Conservation (phyloP, 2,329 filamentous ascomycete genomes). For the Epichloe baconii region DNA sequence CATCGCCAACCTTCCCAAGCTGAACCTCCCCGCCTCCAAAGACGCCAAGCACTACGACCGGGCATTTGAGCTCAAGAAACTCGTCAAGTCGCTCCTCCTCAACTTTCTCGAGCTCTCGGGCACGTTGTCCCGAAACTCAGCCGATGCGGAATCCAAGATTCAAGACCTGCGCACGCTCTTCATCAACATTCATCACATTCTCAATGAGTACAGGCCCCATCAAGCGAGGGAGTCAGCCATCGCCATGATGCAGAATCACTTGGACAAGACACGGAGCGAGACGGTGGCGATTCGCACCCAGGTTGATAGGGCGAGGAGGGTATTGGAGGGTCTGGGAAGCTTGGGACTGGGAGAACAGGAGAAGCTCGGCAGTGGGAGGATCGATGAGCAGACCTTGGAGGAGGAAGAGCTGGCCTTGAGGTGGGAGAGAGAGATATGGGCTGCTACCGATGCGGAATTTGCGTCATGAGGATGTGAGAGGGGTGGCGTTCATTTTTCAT, state of each 20-base stretch:
- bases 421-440: constrained; percentile 28
- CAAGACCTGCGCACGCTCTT: constrained; percentile 69
- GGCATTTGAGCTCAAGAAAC: constrained; percentile 56
- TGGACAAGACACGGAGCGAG: constrained; percentile 60
- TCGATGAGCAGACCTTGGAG: constrained; percentile 5
- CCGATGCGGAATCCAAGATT: constrained; percentile 55
- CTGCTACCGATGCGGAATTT: constrained; percentile 28
- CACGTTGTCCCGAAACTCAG: constrained; percentile 15
- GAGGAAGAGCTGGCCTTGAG: constrained; percentile 10
- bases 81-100: constrained; percentile 73
- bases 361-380: constrained; percentile 1
- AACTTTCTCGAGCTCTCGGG: constrained; percentile 81
- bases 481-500: not conserved
- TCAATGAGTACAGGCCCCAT: constrained; percentile 90
- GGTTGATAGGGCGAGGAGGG: constrained; percentile 57
- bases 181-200: constrained; percentile 81
- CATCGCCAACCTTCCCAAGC: constrained; percentile 50
- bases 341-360: constrained; percentile 20
- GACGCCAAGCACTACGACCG: constrained; percentile 47
- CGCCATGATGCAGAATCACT: constrained; percentile 71
- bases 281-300: constrained; percentile 54
- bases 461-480: constrained; percentile 9
- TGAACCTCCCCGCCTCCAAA: constrained; percentile 26
- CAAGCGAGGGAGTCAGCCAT: constrained; percentile 85
- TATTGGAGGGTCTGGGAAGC: constrained; percentile 56